Evolutionary conservation across 352 stramenopile genomes (phyloP).

Genomic region (Thraustochytrium sp.): DNA sequence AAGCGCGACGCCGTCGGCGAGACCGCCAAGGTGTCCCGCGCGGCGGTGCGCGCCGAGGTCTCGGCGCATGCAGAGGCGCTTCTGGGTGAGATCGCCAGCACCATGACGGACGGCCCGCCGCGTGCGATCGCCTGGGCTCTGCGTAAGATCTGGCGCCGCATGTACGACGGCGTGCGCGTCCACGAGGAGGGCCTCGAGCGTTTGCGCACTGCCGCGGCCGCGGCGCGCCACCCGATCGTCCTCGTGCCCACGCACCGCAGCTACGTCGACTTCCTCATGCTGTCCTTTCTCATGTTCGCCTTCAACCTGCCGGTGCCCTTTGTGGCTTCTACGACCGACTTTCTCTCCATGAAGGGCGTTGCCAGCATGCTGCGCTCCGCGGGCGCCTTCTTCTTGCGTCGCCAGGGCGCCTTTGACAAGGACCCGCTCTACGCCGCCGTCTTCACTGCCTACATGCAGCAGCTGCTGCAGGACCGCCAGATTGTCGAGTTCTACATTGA

Average conservation of each 20-base stretch:
- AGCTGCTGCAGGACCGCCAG: slow-evolving; percentile 67
- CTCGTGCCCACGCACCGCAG: slow-evolving; percentile 75
- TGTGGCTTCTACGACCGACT: slow-evolving; percentile 73
- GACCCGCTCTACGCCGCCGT: slow-evolving; percentile 50
- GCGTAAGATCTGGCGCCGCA: slow-evolving; percentile 66
- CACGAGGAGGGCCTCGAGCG: slow-evolving; percentile 66
- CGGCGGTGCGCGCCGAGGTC: neutral
- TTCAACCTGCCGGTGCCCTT: slow-evolving; percentile 70
- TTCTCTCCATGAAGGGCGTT: slow-evolving; percentile 68
- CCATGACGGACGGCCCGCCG: slow-evolving; percentile 67
- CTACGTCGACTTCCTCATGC: slow-evolving; percentile 77
- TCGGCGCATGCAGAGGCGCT: slow-evolving; percentile 56
- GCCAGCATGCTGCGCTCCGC: slow-evolving; percentile 69
- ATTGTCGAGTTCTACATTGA: slow-evolving; percentile 78
- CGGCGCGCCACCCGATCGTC: slow-evolving; percentile 57
- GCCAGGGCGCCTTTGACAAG: slow-evolving; percentile 44
- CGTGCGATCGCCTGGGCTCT: slow-evolving; percentile 69
- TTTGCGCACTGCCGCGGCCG: slow-evolving; percentile 62
- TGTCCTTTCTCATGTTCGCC: slow-evolving; percentile 77
- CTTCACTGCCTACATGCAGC: slow-evolving; percentile 70
- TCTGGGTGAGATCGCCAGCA: slow-evolving; percentile 65
- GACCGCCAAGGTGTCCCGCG: slow-evolving; percentile 59
- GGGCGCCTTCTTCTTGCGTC: slow-evolving; percentile 78
- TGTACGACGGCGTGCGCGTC: slow-evolving; percentile 78
- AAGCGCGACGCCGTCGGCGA: no score